Percentiles rank a stretch among this genome's conserved stretches.
phyloP scores from a whole-genome alignment of 805 yeast genomes.

The Saccharomycopsis fibuligera region DNA sequence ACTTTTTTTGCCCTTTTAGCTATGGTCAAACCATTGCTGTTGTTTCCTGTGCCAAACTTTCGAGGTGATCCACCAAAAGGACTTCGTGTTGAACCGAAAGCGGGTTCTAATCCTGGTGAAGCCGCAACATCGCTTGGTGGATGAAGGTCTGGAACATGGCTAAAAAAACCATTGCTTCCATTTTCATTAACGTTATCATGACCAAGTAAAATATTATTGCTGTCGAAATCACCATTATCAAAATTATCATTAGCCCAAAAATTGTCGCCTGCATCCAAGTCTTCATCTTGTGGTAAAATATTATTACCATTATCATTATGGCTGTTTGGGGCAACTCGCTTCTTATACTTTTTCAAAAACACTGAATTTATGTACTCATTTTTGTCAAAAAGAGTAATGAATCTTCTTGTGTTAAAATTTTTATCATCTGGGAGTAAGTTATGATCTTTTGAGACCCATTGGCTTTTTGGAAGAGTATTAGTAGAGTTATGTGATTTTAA shows the following conservation, averaged over 20 bases:
- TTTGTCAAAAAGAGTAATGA: conserved; percentile 63
- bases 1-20: conserved; percentile 74
- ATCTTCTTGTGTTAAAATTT: conserved; percentile 60
- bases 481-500: conserved; percentile 27
- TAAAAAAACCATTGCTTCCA: conserved; percentile 24
- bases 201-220: conserved; percentile 19
- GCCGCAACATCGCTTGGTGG: neutral
- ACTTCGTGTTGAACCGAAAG: neutral
- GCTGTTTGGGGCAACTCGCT: neutral
- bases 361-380: conserved; percentile 35
- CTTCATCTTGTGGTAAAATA: conserved; percentile 12
- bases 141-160: conserved; percentile 38
- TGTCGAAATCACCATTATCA: conserved; percentile 26
- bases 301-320: neutral
- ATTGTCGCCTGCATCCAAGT: conserved; percentile 53
- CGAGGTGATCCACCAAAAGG: neutral
- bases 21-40: conserved; percentile 35
- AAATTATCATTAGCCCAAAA: conserved; percentile 66
- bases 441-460: conserved; percentile 35
- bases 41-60: neutral
- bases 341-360: conserved; percentile 1
- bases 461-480: conserved; percentile 37
- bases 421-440: conserved; percentile 67
- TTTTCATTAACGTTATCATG: conserved; percentile 25
- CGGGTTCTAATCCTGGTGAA: neutral